Percentiles rank a stretch among this genome's conserved stretches.
Evolutionary conservation across 2,329 filamentous ascomycete genomes (phyloP).

Genomic region (Monosporascus sp.): DNA sequence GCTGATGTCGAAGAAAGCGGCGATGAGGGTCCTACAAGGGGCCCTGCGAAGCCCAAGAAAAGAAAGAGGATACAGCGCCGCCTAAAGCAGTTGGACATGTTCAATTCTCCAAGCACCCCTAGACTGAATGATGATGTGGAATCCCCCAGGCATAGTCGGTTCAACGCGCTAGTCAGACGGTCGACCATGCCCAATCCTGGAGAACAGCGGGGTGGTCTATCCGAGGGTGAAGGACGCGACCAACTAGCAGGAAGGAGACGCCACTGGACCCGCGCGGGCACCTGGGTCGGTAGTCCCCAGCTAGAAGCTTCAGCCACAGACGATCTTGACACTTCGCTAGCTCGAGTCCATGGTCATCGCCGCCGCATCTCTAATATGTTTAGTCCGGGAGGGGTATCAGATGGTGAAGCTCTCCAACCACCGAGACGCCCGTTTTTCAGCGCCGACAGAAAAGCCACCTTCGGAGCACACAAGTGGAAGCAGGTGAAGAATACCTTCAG

Average conservation of each 20-base stretch:
- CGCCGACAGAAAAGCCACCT: constrained; percentile 64
- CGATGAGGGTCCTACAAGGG: constrained; percentile 57
- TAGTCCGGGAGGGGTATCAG: constrained; percentile 58
- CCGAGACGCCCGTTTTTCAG: constrained; percentile 53
- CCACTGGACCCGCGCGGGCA: constrained; percentile 54
- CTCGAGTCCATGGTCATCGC: constrained; percentile 56
- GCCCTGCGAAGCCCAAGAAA: constrained; percentile 49
- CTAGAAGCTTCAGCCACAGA: constrained; percentile 44
- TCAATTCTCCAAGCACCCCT: constrained; percentile 64
- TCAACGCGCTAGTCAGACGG: constrained; percentile 56
- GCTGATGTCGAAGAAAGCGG: constrained; percentile 82
- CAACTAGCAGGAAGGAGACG: constrained; percentile 46
- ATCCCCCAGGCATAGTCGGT: constrained; percentile 36
- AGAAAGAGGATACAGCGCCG: constrained; percentile 57
- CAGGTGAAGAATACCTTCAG: constrained; percentile 88
- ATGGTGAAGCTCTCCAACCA: constrained; percentile 50
- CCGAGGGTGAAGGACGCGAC: constrained; percentile 70
- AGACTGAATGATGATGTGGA: constrained; percentile 37
- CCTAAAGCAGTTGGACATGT: constrained; percentile 44
- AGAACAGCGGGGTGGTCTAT: constrained; percentile 59
- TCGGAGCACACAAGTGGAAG: constrained; percentile 80
- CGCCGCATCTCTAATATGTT: constrained; percentile 60
- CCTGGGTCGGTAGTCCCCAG: constrained; percentile 49
- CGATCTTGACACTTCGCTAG: constrained; percentile 46
- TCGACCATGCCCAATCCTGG: constrained; percentile 59